These are phyloP conservation scores for Umbellularia californica DNA, from an alignment of 164 flowering plant genomes.

Conservation along the genomic window DNA sequence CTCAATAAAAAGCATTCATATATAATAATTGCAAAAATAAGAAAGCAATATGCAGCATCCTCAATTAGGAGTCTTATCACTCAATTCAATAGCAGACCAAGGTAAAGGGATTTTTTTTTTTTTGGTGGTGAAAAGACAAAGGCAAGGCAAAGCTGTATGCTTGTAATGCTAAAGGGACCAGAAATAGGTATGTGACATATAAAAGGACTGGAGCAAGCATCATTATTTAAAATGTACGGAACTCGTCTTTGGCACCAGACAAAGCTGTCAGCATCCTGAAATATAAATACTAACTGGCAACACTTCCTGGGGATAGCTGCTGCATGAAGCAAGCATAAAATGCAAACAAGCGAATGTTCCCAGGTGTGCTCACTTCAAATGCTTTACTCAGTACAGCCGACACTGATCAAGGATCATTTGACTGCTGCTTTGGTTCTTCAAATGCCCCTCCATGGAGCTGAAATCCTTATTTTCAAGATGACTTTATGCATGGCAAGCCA, in stretches of 20 bases:
- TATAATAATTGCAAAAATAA: not conserved
- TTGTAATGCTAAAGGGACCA: no score
- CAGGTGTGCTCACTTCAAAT: conserved; percentile 4
- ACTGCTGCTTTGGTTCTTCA: conserved; percentile 6
- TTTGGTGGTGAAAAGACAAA: no score
- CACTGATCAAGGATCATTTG: conserved; percentile 2
- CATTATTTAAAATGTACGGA: conserved; percentile 13
- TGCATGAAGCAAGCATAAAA: conserved; percentile 9
- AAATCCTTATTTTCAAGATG: conserved; percentile 2
- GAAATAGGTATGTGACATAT: not conserved
- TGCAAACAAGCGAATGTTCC: not conserved
- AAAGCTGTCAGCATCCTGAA: conserved; percentile 13
- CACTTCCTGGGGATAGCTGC: conserved; percentile 16
- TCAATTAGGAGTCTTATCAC: not conserved
- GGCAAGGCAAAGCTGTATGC: no score
- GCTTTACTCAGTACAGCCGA: conserved; percentile 7
- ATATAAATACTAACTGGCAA: conserved; percentile 6
- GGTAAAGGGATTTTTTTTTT: no score
- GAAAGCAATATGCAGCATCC: not conserved
- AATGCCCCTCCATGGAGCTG: conserved; percentile 5
- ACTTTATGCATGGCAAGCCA: not conserved
- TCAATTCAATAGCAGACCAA: not conserved
- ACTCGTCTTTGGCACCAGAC: conserved; percentile 16
- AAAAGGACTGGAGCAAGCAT: conserved; percentile 1
- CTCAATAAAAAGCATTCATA: no score